These are phyloP conservation scores for Blastosporella zonata DNA, from an alignment of 1,284 basidiomycete genomes.

Conservation along the genomic window DNA sequence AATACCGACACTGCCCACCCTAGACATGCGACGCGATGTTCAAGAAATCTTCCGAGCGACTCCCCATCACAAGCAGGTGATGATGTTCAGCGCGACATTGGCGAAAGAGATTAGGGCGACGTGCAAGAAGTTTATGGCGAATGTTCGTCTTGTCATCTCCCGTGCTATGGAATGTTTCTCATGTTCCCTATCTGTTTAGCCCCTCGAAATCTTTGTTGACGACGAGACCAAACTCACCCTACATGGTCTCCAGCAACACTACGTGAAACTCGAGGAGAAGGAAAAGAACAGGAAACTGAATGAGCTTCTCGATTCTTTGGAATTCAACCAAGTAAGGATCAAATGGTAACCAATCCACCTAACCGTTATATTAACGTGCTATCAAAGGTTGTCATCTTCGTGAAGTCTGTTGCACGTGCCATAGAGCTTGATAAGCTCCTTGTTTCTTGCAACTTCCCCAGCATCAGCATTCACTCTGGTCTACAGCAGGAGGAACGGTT, in stretches of 20 bases:
- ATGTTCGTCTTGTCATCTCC: slow-evolving; percentile 55
- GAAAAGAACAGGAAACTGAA: slow-evolving; percentile 98
- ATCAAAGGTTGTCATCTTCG: slow-evolving; percentile 99
- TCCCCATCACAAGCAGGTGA: slow-evolving; percentile 99
- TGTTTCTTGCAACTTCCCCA: slow-evolving; percentile 98
- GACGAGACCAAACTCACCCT: slow-evolving; percentile 99
- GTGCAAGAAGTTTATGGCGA: slow-evolving; percentile 99
- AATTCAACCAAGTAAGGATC: slow-evolving; percentile 92
- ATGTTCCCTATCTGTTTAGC: slow-evolving; percentile 50
- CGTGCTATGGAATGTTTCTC: slow-evolving; percentile 1
- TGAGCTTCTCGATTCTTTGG: slow-evolving; percentile 92
- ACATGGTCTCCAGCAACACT: slow-evolving; percentile 98
- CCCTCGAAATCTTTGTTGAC: slow-evolving; percentile 99
- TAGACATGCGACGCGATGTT: slow-evolving; percentile 99
- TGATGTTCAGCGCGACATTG: slow-evolving; percentile 99
- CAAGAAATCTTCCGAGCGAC: slow-evolving; percentile 99
- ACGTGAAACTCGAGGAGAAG: slow-evolving; percentile 92
- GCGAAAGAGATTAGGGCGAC: slow-evolving; percentile 96
- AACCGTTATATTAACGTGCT: too few relatives aligned
- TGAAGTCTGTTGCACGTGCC: slow-evolving; percentile 96
- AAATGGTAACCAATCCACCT: too few relatives aligned
- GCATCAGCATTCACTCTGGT: slow-evolving; percentile 96
- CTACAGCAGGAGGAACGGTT: slow-evolving; percentile 95
- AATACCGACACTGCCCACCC: slow-evolving; percentile 57
- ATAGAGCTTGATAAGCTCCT: slow-evolving; percentile 96